phyloP scores from a whole-genome alignment of 2,329 filamentous ascomycete genomes.

The Tolypocladium album region DNA sequence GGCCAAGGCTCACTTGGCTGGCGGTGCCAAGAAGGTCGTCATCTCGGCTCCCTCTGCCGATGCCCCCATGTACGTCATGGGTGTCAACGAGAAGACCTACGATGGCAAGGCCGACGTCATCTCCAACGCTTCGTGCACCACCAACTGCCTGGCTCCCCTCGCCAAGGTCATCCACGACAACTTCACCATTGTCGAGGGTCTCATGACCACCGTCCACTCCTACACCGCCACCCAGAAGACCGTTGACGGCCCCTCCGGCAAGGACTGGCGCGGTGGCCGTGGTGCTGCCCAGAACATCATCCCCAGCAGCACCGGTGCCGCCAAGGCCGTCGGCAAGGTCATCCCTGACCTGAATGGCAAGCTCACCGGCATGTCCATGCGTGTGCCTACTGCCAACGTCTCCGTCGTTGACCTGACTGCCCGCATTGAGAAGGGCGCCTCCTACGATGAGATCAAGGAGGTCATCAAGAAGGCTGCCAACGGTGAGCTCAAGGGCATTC shows the following conservation, averaged over 20 bases:
- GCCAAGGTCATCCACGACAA: slow-evolving; percentile 99
- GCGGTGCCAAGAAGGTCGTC: slow-evolving; percentile 96
- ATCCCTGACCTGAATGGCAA: slow-evolving; percentile 97
- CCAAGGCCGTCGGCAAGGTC: slow-evolving; percentile 99
- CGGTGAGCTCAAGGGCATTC: slow-evolving; percentile 77
- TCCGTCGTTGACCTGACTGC: slow-evolving; percentile 96
- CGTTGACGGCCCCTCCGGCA: slow-evolving; percentile 91
- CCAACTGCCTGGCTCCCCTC: slow-evolving; percentile 98
- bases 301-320: slow-evolving; percentile 95
- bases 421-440: slow-evolving; percentile 83
- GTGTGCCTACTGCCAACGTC: slow-evolving; percentile 97
- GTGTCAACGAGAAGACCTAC: slow-evolving; percentile 94
- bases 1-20: slow-evolving; percentile 87
- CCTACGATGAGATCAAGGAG: slow-evolving; percentile 80
- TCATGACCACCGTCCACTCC: slow-evolving; percentile 99
- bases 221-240: slow-evolving; percentile 99
- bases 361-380: slow-evolving; percentile 99
- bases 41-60: slow-evolving; percentile 88
- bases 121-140: slow-evolving; percentile 99
- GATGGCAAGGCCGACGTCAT: slow-evolving; percentile 84
- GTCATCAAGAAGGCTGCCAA: slow-evolving; percentile 81
- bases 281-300: slow-evolving; percentile 99
- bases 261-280: slow-evolving; percentile 99
- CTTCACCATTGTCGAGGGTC: slow-evolving; percentile 93
- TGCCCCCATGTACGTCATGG: slow-evolving; percentile 99